Evolutionary conservation across 129 eudicot species (phyloP).

Genomic region (Arctium lappa): DNA sequence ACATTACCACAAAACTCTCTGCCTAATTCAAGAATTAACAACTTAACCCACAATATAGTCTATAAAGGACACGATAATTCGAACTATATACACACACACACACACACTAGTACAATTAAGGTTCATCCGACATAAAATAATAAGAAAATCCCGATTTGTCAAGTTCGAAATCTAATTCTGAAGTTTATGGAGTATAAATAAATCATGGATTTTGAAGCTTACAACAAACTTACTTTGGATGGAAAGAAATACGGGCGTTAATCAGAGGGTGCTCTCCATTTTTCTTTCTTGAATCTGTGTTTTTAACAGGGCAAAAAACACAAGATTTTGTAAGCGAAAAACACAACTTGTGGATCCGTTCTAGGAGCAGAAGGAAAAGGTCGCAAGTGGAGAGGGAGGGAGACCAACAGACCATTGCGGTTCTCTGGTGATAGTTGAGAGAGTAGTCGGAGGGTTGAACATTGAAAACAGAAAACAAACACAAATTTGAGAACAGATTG

Average conservation of each 20-base stretch:
- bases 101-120: neutral
- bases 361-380: too few relatives aligned
- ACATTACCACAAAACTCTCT: slow-evolving; percentile 33
- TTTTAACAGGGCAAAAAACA: neutral
- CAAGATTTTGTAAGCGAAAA: slow-evolving; percentile 8
- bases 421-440: too few relatives aligned
- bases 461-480: too few relatives aligned
- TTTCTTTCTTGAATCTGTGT: neutral
- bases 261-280: slow-evolving; percentile 58
- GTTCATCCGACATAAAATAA: neutral
- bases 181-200: neutral
- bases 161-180: neutral
- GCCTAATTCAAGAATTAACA: slow-evolving; percentile 29
- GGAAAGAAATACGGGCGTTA: slow-evolving; percentile 40
- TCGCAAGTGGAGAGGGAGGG: too few relatives aligned
- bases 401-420: too few relatives aligned
- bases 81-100: neutral
- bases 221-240: slow-evolving; percentile 37
- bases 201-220: neutral
- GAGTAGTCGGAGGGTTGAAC: too few relatives aligned
- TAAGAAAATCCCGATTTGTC: neutral
- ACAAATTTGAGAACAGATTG: too few relatives aligned
- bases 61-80: neutral
- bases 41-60: neutral
- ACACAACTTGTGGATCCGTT: too few relatives aligned